A percentile compares a stretch with the other conserved stretches of the same genome.
These are phyloP conservation scores for Pseudognaphalium luteoalbum DNA, from an alignment of 129 eudicot species.

Conservation along the genomic window DNA sequence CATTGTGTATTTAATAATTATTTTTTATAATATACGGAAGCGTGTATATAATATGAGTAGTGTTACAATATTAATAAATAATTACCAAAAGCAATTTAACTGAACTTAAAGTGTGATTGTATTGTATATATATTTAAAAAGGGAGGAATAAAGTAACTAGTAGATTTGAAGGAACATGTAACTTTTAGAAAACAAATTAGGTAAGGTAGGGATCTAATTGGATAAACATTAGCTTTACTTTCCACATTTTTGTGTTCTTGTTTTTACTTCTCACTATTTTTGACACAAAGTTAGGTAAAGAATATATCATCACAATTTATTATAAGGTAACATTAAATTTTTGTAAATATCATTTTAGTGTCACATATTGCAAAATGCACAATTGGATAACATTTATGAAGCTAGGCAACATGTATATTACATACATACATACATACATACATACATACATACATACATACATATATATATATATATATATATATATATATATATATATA, in stretches of 20 bases:
- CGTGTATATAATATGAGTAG: not conserved
- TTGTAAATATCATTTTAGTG: too few species aligned
- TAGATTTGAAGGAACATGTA: not conserved
- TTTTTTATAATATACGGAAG: not conserved
- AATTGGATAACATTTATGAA: slow-evolving; percentile 19
- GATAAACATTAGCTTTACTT: not conserved
- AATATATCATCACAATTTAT: too few species aligned
- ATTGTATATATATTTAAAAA: not conserved
- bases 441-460: too few species aligned
- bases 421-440: not conserved
- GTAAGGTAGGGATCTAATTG: not conserved
- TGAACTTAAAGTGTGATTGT: slow-evolving; percentile 1
- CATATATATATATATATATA: slow-evolving; percentile 9
- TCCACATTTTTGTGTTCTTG: not conserved
- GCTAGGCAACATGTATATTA: not conserved
- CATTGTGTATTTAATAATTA: not conserved
- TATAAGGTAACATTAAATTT: too few species aligned
- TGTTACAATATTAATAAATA: not conserved
- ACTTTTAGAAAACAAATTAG: slow-evolving; percentile 2
- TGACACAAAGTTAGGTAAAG: too few species aligned
- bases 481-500: slow-evolving; percentile 9
- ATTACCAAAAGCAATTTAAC: slow-evolving; percentile 1
- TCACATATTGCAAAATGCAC: too few species aligned
- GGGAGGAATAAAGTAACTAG: not conserved
- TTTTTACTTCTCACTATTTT: too few species aligned